A percentile compares a stretch with the other conserved stretches of the same genome.
Conservation (phyloP, 176 grass and related monocot species). For the Saccharum officinarum region DNA sequence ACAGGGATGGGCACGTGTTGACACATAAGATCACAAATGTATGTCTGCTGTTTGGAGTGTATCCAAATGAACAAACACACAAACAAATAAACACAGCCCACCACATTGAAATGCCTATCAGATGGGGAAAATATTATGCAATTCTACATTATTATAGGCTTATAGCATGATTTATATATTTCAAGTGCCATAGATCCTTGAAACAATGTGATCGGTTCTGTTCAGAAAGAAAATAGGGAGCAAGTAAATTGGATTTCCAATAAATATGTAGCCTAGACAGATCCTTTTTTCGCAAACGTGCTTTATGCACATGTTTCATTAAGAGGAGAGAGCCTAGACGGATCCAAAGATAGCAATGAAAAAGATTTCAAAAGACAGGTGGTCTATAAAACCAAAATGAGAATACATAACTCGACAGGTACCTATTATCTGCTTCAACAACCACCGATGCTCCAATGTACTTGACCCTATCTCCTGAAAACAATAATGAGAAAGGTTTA, state of each 20-base stretch:
- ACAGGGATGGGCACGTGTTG: not conserved
- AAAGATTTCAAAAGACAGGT: constrained; percentile 12
- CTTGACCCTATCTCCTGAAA: constrained; percentile 90
- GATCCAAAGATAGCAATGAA: constrained; percentile 23
- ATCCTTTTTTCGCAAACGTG: not conserved
- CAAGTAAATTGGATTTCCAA: constrained; percentile 13
- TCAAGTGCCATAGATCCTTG: not conserved
- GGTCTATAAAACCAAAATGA: constrained; percentile 10
- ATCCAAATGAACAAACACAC: constrained; percentile 11
- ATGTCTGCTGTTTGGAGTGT: constrained; percentile 7
- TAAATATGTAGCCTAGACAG: not conserved
- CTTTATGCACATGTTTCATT: not conserved
- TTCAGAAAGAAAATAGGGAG: not conserved
- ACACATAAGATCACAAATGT: constrained; percentile 19
- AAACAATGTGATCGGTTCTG: not conserved
- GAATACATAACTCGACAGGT: constrained; percentile 21
- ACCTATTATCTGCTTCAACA: constrained; percentile 72
- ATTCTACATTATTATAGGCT: not conserved
- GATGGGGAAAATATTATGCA: constrained; percentile 9
- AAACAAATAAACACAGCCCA: constrained; percentile 4
- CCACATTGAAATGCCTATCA: constrained; percentile 9
- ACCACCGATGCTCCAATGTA: constrained; percentile 65
- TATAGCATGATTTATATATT: constrained; percentile 5
- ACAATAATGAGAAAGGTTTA: constrained; percentile 29
- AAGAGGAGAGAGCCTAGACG: not conserved